Percentiles rank a stretch among this genome's conserved stretches.
These are phyloP conservation scores for Coniferiporia weirii DNA, from an alignment of 1,284 basidiomycete species.

Conservation along the genomic window DNA sequence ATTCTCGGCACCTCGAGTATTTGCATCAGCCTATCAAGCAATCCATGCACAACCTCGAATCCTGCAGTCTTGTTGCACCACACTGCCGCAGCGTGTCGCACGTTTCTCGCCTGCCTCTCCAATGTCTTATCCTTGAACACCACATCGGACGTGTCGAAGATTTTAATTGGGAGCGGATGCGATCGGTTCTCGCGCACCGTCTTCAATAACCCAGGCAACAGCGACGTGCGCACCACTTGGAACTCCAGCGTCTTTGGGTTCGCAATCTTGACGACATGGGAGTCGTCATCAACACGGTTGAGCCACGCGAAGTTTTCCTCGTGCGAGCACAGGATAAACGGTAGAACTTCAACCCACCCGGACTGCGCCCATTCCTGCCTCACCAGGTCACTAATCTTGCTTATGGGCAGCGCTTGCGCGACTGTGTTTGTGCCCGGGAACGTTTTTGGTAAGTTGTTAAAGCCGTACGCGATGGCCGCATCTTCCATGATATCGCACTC, in stretches of 20 bases:
- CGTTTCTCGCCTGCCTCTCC: constrained; percentile 86
- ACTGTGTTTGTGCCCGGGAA: constrained; percentile 97
- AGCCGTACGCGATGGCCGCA: constrained; percentile 95
- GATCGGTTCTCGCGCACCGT: constrained; percentile 95
- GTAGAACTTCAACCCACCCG: constrained; percentile 94
- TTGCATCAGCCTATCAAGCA: constrained; percentile 92
- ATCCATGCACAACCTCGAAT: constrained; percentile 94
- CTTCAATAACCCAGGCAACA: constrained; percentile 94
- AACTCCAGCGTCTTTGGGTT: constrained; percentile 98
- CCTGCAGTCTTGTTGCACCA: constrained; percentile 97
- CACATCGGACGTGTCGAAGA: constrained; percentile 94
- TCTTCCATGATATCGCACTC: constrained; percentile 99
- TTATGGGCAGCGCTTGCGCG: constrained; percentile 86
- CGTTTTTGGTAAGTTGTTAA: constrained; percentile 90
- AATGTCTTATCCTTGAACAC: constrained; percentile 78
- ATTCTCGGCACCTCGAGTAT: constrained; percentile 89
- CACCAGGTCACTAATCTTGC: constrained; percentile 87
- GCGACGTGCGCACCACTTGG: constrained; percentile 94
- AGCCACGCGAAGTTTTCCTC: constrained; percentile 97
- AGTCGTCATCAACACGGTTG: constrained; percentile 80
- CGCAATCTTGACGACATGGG: constrained; percentile 82
- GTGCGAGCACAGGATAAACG: constrained; percentile 96
- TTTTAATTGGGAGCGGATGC: constrained; percentile 85
- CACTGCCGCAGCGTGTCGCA: constrained; percentile 82
- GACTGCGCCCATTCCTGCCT: constrained; percentile 89